A percentile compares a stretch with the other conserved stretches of the same genome.
Conservation (phyloP, 768 basidiomycete genomes). For the Boletus sp. region DNA sequence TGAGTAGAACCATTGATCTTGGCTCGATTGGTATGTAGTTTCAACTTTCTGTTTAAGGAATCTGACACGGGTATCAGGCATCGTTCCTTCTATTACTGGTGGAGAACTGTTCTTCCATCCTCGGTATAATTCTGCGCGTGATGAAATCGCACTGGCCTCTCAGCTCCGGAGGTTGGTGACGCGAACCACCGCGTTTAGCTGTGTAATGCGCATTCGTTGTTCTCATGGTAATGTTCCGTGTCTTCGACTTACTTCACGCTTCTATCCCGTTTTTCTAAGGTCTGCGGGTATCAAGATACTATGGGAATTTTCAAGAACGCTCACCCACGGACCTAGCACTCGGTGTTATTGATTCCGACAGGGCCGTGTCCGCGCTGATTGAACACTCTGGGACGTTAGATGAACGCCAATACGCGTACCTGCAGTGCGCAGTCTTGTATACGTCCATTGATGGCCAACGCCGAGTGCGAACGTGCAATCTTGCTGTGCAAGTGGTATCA, state of each 20-base stretch:
- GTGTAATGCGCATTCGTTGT: slow-evolving; percentile 75
- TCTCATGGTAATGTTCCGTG: slow-evolving; percentile 61
- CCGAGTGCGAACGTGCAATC: slow-evolving; percentile 79
- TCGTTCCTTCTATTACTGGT: slow-evolving; percentile 70
- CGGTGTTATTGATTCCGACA: slow-evolving; percentile 78
- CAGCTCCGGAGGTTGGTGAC: slow-evolving; percentile 68
- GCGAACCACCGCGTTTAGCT: slow-evolving; percentile 76
- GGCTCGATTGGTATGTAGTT: slow-evolving; percentile 68
- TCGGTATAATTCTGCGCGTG: slow-evolving; percentile 71
- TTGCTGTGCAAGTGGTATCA: slow-evolving; percentile 76
- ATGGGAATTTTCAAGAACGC: slow-evolving; percentile 69
- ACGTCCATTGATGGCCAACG: slow-evolving; percentile 76
- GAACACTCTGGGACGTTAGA: slow-evolving; percentile 69
- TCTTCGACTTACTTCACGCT: slow-evolving; percentile 4
- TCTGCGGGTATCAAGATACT: slow-evolving; percentile 59
- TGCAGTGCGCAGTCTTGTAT: slow-evolving; percentile 88
- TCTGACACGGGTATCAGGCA: slow-evolving; percentile 39
- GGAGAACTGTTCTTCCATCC: slow-evolving; percentile 93
- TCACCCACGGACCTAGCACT: slow-evolving; percentile 73
- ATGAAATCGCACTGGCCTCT: slow-evolving; percentile 62
- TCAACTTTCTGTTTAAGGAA: slow-evolving; percentile 1
- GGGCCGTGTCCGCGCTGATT: slow-evolving; percentile 70
- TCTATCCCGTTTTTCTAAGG: slow-evolving; percentile 37
- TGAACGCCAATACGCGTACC: slow-evolving; percentile 65
- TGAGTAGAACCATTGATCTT: slow-evolving; percentile 75